Base-by-base conservation (phyloP, 176 grass and related monocot genomes). In the Typha latifolia region DNA sequence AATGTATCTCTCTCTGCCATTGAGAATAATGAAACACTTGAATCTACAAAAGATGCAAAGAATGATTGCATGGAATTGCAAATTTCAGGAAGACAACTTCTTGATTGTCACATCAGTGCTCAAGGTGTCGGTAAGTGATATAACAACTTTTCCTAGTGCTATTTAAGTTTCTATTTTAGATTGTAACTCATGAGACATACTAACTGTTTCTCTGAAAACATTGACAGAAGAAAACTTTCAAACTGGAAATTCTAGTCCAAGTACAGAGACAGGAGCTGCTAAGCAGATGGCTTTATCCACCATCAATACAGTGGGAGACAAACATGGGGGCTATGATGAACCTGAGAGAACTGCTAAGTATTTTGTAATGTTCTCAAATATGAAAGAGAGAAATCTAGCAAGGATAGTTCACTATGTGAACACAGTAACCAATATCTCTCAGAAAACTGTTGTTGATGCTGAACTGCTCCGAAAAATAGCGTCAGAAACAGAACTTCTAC, bases 401-500 rank as follows among this genome's bases (percentile, higher is more conserved):
- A 95, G 73, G 50, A 66, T 81, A 72, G 47, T 77, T 75, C 65
- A 31, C 14, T 80, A 89, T 77, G 83, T 66, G 77, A 70, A 70
- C 15, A 68, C 69, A 10, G 62, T 81, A 56, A 91, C 84, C 34
- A 65, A 43, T 66, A 19, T n/a, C 22, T 64, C 69, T 51, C 32
- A 61, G 63, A 51, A 80, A 53, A 12, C 15, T 77, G 68, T 31
- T 77, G 68, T 83, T 64, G 47, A 27, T 83, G 24, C 71, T 69
- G 66, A 65, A 47, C 27, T 82, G 47, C 70, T 95, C 64, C 75
- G 78, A 78, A 74, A 76, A 81, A 61, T 89, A 83, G 79, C 80
- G 48, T 55, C 68, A 18, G 86, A 95, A 69, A 52, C 80, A 22
- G 73, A 81, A 59, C 77, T 95, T 75, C 31, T 69, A 79, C 64